Percentiles rank a stretch among this genome's conserved stretches.
Evolutionary conservation across 108 stramenopile species (phyloP).

Genomic region (Stephanodiscus triporus): DNA sequence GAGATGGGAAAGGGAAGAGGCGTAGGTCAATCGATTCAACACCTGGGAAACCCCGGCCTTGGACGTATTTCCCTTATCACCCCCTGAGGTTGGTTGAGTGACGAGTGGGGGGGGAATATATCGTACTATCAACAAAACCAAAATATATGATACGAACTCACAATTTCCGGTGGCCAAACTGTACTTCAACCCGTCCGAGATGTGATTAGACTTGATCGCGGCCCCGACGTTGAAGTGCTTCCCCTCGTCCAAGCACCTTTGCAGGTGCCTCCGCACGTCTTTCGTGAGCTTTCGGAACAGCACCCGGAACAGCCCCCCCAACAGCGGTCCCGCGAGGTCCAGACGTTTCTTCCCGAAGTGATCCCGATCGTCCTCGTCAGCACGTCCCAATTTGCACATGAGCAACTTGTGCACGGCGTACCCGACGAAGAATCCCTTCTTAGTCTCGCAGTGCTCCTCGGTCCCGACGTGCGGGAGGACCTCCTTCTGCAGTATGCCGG

Average conservation of each 20-base stretch:
- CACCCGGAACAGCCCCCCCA: slow-evolving; percentile 94
- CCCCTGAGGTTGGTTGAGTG: slow-evolving; percentile 61
- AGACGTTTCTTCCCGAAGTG: slow-evolving; percentile 99
- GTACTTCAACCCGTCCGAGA: slow-evolving; percentile 97
- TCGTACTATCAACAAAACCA: background rate
- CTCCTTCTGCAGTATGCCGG: slow-evolving; percentile 95
- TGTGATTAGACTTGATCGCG: slow-evolving; percentile 95
- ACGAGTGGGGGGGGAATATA: slow-evolving; percentile 6
- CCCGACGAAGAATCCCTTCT: slow-evolving; percentile 99
- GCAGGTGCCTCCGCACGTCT: slow-evolving; percentile 92
- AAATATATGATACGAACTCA: slow-evolving; percentile 45
- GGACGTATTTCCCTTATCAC: slow-evolving; percentile 86
- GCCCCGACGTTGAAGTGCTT: slow-evolving; percentile 94
- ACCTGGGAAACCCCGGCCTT: slow-evolving; percentile 99
- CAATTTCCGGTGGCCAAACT: slow-evolving; percentile 99
- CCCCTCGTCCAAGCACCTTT: slow-evolving; percentile 96
- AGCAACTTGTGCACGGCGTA: slow-evolving; percentile 98
- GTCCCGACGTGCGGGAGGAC: slow-evolving; percentile 98
- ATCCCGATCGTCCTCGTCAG: slow-evolving; percentile 98
- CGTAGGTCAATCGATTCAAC: slow-evolving; percentile 97
- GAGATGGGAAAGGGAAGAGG: slow-evolving; percentile 97
- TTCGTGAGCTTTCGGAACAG: slow-evolving; percentile 95
- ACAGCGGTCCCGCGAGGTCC: slow-evolving; percentile 97
- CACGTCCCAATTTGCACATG: slow-evolving; percentile 92
- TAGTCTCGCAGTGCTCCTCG: slow-evolving; percentile 95